Percentiles rank a stretch among this genome's conserved stretches.
Evolutionary conservation across 768 basidiomycete species (phyloP).

Genomic region (Russula compacta): DNA sequence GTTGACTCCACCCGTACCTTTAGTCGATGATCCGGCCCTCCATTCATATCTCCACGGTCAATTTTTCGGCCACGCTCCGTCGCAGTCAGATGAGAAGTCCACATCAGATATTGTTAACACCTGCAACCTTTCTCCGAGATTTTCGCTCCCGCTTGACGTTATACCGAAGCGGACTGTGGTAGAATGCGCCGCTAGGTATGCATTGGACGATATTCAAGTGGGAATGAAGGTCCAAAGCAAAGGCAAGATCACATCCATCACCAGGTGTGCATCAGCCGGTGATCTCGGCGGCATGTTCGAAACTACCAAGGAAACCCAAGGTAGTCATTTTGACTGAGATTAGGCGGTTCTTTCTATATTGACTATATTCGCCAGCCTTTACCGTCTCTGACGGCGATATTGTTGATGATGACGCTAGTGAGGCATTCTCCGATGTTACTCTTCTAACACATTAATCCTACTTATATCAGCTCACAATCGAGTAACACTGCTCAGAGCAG

Average conservation of each 20-base stretch:
- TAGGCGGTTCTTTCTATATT: not conserved
- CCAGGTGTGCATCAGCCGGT: not conserved
- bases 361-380: not conserved
- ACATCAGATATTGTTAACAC: not conserved
- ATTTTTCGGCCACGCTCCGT: not conserved
- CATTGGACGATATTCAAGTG: conserved; percentile 6
- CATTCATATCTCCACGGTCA: too few species aligned
- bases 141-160: not conserved
- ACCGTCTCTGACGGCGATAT: not conserved
- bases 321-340: not conserved
- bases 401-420: not conserved
- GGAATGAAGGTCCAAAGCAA: not conserved
- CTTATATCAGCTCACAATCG: not conserved
- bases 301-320: not conserved
- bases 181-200: not conserved
- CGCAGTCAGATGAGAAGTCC: not conserved
- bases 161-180: not conserved
- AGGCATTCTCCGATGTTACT: not conserved
- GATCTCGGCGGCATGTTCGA: not conserved
- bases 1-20: not conserved
- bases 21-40: not conserved
- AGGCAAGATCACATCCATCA: not conserved
- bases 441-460: not conserved
- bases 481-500: not conserved
- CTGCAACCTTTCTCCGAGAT: not conserved